These are phyloP conservation scores for Mycosphaerella sp. DNA, from an alignment of 2,329 filamentous ascomycete species.

Conservation along the genomic window DNA sequence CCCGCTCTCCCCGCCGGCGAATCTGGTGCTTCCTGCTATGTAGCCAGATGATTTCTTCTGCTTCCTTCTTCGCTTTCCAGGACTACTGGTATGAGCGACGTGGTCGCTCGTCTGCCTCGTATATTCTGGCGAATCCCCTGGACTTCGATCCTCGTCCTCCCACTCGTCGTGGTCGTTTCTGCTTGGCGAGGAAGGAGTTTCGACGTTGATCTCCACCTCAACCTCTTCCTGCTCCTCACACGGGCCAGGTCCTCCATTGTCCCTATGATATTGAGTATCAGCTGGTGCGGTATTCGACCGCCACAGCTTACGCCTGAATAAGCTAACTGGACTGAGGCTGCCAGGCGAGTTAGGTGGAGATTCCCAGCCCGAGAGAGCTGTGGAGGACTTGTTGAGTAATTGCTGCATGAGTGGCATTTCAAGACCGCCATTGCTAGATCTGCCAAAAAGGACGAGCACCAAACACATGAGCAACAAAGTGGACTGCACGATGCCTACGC, in stretches of 20 bases:
- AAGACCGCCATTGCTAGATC: slow-evolving; percentile 27
- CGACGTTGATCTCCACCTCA: slow-evolving; percentile 9
- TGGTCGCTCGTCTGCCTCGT: not conserved
- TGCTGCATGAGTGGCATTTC: slow-evolving; percentile 44
- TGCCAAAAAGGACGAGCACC: slow-evolving; percentile 72
- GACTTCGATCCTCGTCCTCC: not conserved
- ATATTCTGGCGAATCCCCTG: not conserved
- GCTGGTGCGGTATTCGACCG: slow-evolving; percentile 27
- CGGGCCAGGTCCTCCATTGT: slow-evolving; percentile 13
- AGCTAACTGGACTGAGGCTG: slow-evolving; percentile 27
- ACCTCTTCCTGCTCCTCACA: slow-evolving; percentile 8
- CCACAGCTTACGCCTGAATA: slow-evolving; percentile 32
- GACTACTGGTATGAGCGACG: slow-evolving; percentile 1
- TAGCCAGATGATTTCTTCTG: slow-evolving; percentile 8
- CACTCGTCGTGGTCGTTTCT: slow-evolving; percentile 5
- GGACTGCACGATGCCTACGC: slow-evolving; percentile 89
- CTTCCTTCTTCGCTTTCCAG: slow-evolving; percentile 14
- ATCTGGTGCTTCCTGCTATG: not conserved
- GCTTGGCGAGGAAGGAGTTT: slow-evolving; percentile 9
- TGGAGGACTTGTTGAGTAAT: slow-evolving; percentile 34
- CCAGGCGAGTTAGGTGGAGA: slow-evolving; percentile 33
- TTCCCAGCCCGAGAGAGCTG: slow-evolving; percentile 31
- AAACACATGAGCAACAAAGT: slow-evolving; percentile 81
- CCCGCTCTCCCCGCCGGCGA: not conserved
- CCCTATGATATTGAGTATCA: slow-evolving; percentile 4